These are phyloP conservation scores for Lactifluus volemus DNA, from an alignment of 768 basidiomycete genomes.

Conservation along the genomic window DNA sequence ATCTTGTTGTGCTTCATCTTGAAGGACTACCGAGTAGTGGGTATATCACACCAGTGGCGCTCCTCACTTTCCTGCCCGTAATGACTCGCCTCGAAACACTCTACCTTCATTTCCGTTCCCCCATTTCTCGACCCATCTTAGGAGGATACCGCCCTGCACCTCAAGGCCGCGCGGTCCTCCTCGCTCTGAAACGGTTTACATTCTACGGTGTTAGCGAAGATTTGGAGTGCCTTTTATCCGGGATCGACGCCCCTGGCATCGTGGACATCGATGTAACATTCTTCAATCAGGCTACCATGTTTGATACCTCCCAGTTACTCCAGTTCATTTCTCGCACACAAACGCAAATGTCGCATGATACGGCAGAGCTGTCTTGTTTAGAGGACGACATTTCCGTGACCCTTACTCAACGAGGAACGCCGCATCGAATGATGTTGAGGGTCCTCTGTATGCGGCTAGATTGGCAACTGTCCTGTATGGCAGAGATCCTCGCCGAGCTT, in stretches of 20 bases:
- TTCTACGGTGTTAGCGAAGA: slow-evolving; percentile 1
- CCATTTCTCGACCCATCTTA: not conserved
- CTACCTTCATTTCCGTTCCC: not conserved
- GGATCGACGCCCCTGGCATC: not conserved
- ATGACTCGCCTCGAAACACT: not conserved
- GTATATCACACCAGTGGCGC: not conserved
- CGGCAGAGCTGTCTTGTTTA: not conserved
- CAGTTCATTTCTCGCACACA: not conserved
- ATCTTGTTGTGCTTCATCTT: not conserved
- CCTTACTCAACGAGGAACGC: not conserved
- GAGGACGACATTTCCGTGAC: not conserved
- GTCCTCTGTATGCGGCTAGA: not conserved
- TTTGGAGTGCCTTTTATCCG: not conserved
- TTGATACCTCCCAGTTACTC: not conserved
- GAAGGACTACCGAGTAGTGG: not conserved
- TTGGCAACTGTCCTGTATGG: not conserved
- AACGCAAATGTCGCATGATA: not conserved
- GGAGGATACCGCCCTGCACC: not conserved
- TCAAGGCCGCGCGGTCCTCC: not conserved
- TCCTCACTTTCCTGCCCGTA: not conserved
- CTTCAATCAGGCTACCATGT: not conserved
- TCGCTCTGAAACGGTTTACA: not conserved
- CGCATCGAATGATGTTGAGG: not conserved
- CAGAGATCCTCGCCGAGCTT: not conserved
- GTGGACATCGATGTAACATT: not conserved